Evolutionary conservation across 805 yeast genomes (phyloP), one percentile per base, ranked within the genome.

Genomic region (Saccharomycopsis javanensis): DNA sequence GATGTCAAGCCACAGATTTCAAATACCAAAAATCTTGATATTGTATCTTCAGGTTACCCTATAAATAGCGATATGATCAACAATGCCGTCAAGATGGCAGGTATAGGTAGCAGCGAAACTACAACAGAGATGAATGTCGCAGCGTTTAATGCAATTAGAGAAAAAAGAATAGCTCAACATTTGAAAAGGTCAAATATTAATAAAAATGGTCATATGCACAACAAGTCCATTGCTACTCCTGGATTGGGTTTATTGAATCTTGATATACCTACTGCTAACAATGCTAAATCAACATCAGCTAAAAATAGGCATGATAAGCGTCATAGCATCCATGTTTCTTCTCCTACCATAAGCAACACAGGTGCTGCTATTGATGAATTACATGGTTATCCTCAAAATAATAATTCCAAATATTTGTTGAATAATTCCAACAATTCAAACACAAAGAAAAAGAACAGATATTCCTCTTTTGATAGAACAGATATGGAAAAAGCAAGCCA

Each of bases 401-500:
- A 46, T 23, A 23, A 16, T 28, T n/a, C 48, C 23, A 42, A 42
- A 20, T 42, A 42, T 20, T 20, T 42, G n/a, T 11, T 42, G 48
- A 42, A 5, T 28, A 42, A 42, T 11, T 20, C 10, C 10, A 42
- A 42, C 48, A 54, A 35, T 13, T 5, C 15, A 23, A 18, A 20
- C 1, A 15, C 31, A 10, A 55, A 55, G 13, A 51, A 38, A 6
- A 35, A 27, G 15, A 37, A 59, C 34, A 42, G 62, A 33, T 57
- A 42, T 48, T 54, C 57, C 18, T 23, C 61, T 15, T 33, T 59
- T 33, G 61, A 59, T 33, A 55, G 60, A 51, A 34, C 57, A 7
- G 60, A 57, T 50, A 33, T 58, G 2, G 51, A 51, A 15, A 57
- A 55, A 16, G 54, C 51, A 20, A 38, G 37, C 3, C 46, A 54